These are phyloP conservation scores for Neonectria hederae DNA, from an alignment of 2,329 filamentous ascomycete species.

Conservation along the genomic window DNA sequence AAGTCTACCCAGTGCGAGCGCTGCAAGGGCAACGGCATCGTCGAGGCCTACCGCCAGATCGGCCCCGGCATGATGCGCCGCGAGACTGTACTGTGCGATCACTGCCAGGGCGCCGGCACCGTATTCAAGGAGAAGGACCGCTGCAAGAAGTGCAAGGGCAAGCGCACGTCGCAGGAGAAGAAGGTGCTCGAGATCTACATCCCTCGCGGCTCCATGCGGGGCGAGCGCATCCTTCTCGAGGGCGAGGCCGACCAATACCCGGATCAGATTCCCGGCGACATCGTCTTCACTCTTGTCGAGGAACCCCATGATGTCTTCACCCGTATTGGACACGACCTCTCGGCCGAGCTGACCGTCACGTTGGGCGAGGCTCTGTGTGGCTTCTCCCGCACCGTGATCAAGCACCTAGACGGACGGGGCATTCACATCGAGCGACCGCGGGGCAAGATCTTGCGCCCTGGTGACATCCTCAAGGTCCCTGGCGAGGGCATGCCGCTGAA, in stretches of 20 bases:
- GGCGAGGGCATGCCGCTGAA: constrained; percentile 97
- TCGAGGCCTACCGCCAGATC: constrained; percentile 81
- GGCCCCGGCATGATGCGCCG: constrained; percentile 88
- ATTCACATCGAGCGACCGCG: constrained; percentile 82
- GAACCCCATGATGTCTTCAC: constrained; percentile 83
- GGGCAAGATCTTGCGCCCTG: constrained; percentile 84
- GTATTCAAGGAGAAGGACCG: constrained; percentile 96
- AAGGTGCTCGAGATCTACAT: constrained; percentile 98
- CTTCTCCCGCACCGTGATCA: constrained; percentile 89
- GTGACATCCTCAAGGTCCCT: constrained; percentile 83
- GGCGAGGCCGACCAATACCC: constrained; percentile 95
- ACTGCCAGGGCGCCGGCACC: constrained; percentile 85
- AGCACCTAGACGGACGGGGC: constrained; percentile 91
- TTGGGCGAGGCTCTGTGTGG: constrained; percentile 86
- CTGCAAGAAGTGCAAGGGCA: constrained; percentile 99
- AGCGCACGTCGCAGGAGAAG: constrained; percentile 84
- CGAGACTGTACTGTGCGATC: constrained; percentile 80
- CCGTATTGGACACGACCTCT: constrained; percentile 84
- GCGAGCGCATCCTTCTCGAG: constrained; percentile 88
- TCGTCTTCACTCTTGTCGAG: constrained; percentile 88
- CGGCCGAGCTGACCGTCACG: constrained; percentile 81
- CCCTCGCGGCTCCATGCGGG: constrained; percentile 84
- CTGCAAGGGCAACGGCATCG: constrained; percentile 83
- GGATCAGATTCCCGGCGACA: constrained; percentile 89
- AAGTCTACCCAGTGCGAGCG: constrained; percentile 84